These are phyloP conservation scores for Kuraishia ogatae DNA, from an alignment of 805 yeast genomes.

Conservation along the genomic window DNA sequence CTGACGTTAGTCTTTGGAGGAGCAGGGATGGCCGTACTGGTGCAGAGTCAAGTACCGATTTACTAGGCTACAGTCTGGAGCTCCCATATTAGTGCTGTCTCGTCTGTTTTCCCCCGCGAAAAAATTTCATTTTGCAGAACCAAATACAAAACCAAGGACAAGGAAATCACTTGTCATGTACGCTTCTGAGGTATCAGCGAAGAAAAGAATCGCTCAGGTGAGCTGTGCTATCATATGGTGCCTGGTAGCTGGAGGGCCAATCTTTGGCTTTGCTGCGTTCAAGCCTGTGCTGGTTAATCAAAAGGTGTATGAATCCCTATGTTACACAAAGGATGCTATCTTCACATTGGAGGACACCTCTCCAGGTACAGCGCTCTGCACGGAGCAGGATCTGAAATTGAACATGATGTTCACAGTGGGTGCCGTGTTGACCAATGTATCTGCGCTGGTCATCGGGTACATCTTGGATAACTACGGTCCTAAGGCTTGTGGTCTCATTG, in stretches of 20 bases:
- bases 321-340: conserved; percentile 26
- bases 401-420: conserved; percentile 53
- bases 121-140: background rate
- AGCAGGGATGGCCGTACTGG: background rate
- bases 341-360: conserved; percentile 6
- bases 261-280: conserved; percentile 93
- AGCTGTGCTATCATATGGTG: conserved; percentile 81
- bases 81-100: too few species aligned
- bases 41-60: too few species aligned
- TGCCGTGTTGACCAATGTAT: conserved; percentile 46
- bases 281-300: conserved; percentile 75
- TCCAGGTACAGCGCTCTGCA: conserved; percentile 32
- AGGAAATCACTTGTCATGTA: background rate
- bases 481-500: conserved; percentile 41
- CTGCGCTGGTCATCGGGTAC: conserved; percentile 43
- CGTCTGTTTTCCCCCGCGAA: too few species aligned
- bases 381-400: conserved; percentile 43
- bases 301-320: conserved; percentile 62
- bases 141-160: background rate
- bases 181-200: conserved; percentile 9
- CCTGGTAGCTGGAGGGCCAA: conserved; percentile 83
- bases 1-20: background rate
- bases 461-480: conserved; percentile 45
- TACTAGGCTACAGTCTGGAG: too few species aligned
- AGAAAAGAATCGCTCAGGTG: conserved; percentile 41